These are phyloP conservation scores for Fistulifera pelliculosa DNA, from an alignment of 108 stramenopile species.

Conservation along the genomic window DNA sequence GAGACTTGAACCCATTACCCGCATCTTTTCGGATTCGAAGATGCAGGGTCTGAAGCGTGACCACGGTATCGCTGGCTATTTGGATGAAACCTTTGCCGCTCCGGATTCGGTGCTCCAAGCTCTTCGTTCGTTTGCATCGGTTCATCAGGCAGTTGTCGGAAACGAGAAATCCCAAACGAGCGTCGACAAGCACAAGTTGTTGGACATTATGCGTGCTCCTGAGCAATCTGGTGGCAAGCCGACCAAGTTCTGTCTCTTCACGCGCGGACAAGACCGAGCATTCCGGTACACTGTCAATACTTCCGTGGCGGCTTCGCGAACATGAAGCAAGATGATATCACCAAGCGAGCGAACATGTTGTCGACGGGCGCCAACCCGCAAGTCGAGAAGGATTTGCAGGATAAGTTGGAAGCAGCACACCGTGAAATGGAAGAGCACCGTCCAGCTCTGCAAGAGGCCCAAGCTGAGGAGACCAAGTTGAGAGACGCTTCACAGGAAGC, in stretches of 20 bases:
- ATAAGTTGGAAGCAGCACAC: constrained; percentile 22
- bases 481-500: constrained; percentile 25
- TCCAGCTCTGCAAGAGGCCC: constrained; percentile 24
- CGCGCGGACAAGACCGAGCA: constrained; percentile 9
- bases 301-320: constrained; percentile 32
- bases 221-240: constrained; percentile 14
- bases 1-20: constrained; percentile 5
- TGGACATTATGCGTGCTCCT: constrained; percentile 31
- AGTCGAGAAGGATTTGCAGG: constrained; percentile 29
- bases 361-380: constrained; percentile 48
- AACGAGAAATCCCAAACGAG: constrained; percentile 48
- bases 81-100: constrained; percentile 68
- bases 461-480: constrained; percentile 19
- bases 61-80: constrained; percentile 65
- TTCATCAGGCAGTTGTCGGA: constrained; percentile 73
- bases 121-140: constrained; percentile 36
- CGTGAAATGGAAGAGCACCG: constrained; percentile 22
- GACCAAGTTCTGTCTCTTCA: constrained; percentile 24
- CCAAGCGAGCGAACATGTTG: constrained; percentile 27
- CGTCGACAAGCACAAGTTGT: constrained; percentile 38
- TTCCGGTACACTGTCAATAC: constrained; percentile 39
- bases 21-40: constrained; percentile 52
- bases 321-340: constrained; percentile 24
- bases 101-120: constrained; percentile 63
- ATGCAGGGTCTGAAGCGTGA: constrained; percentile 49